These are phyloP conservation scores for Viridothelium virens DNA, from an alignment of 495 filamentous ascomycete species.

Conservation along the genomic window DNA sequence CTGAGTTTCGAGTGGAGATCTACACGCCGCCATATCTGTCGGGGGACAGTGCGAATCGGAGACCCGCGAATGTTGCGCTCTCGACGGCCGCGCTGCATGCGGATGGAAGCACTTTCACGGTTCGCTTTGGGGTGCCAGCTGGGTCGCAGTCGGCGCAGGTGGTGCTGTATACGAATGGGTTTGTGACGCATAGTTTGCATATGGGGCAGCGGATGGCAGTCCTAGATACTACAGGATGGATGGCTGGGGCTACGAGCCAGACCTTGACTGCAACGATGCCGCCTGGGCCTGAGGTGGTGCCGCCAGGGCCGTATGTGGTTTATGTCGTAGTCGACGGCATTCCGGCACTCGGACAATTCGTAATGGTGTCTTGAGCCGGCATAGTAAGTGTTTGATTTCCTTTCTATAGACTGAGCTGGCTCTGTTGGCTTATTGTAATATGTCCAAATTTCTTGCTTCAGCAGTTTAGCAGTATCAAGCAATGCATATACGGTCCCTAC, in stretches of 20 bases:
- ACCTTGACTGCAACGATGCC: slow-evolving; percentile 46
- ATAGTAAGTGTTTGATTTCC: background rate
- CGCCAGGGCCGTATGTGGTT: slow-evolving; percentile 55
- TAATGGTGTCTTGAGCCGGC: slow-evolving; percentile 34
- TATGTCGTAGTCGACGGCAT: slow-evolving; percentile 55
- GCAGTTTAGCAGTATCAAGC: too few species aligned
- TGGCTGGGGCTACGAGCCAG: slow-evolving; percentile 38
- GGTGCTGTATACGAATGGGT: slow-evolving; percentile 52
- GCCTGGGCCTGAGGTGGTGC: slow-evolving; percentile 47
- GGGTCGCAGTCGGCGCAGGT: slow-evolving; percentile 34
- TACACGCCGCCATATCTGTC: slow-evolving; percentile 55
- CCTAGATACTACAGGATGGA: slow-evolving; percentile 47
- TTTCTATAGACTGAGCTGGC: too few species aligned
- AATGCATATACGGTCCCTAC: too few species aligned
- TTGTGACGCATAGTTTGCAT: slow-evolving; percentile 54
- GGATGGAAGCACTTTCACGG: slow-evolving; percentile 40
- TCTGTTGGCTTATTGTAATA: too few species aligned
- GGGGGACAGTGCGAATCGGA: slow-evolving; percentile 41
- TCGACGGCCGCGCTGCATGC: slow-evolving; percentile 37
- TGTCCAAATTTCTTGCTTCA: too few species aligned
- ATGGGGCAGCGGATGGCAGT: slow-evolving; percentile 56
- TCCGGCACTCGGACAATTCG: slow-evolving; percentile 49
- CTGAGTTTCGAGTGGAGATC: slow-evolving; percentile 54
- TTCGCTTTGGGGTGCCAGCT: slow-evolving; percentile 42
- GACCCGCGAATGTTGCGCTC: slow-evolving; percentile 44